Percentiles rank a stretch among this genome's conserved stretches.
Conservation (phyloP, 306 rosid genomes). For the Lagenaria siceraria region DNA sequence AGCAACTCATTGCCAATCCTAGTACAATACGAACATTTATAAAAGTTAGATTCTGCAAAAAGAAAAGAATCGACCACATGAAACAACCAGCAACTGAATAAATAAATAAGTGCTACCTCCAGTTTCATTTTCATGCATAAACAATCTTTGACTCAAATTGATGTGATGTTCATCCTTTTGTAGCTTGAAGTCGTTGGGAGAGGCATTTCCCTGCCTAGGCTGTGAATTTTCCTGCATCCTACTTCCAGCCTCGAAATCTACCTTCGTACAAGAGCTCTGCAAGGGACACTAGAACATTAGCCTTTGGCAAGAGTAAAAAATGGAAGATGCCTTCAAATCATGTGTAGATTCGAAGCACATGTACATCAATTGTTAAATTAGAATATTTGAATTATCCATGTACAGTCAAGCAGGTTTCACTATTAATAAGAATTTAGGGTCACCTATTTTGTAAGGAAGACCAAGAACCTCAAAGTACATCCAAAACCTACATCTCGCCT, state of each 20-base stretch:
- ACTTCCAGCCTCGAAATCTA: conserved; percentile 65
- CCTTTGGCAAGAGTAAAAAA: conserved; percentile 19
- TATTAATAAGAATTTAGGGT: background rate
- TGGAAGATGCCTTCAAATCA: conserved; percentile 18
- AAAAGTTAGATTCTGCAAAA: conserved; percentile 18
- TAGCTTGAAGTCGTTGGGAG: conserved; percentile 26
- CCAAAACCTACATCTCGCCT: background rate
- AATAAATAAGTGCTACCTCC: conserved; percentile 36
- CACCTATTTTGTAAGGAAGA: background rate
- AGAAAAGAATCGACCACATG: background rate
- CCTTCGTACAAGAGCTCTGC: conserved; percentile 95
- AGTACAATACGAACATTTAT: conserved; percentile 2
- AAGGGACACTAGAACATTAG: conserved; percentile 31
- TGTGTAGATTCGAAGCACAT: background rate
- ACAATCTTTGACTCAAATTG: conserved; percentile 23
- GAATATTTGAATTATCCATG: background rate
- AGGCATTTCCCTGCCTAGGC: conserved; percentile 21
- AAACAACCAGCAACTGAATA: background rate
- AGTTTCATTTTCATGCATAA: conserved; percentile 24
- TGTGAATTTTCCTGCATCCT: conserved; percentile 42
- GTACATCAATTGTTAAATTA: background rate
- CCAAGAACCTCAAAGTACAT: background rate
- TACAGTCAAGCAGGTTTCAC: background rate
- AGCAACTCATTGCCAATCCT: conserved; percentile 31
- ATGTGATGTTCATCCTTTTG: conserved; percentile 32